Evolutionary conservation across 2,329 filamentous ascomycete genomes (phyloP).

Genomic region (Laburnicola sp.): DNA sequence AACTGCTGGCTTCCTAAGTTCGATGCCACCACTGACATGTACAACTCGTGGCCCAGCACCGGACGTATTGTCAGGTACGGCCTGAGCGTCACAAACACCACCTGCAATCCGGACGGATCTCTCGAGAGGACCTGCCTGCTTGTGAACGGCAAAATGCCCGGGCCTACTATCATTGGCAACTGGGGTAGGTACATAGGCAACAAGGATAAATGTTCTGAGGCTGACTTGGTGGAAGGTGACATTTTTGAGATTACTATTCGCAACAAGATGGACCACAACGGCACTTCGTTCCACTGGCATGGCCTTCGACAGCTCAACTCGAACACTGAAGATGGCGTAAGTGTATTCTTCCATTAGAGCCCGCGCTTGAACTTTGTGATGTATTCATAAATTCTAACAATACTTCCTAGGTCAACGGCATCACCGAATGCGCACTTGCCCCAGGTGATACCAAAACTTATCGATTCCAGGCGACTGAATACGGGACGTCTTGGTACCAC

Average conservation of each 20-base stretch:
- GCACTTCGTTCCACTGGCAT: slow-evolving; percentile 67
- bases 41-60: slow-evolving; percentile 45
- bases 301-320: slow-evolving; percentile 60
- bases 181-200: slow-evolving; percentile 31
- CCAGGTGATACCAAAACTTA: slow-evolving; percentile 52
- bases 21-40: slow-evolving; percentile 48
- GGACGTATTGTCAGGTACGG: slow-evolving; percentile 40
- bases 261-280: slow-evolving; percentile 59
- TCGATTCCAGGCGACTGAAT: slow-evolving; percentile 35
- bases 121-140: slow-evolving; percentile 41
- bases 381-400: neutral
- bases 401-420: slow-evolving; percentile 22
- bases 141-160: slow-evolving; percentile 52
- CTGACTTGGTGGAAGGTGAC: slow-evolving; percentile 16
- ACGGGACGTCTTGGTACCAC: slow-evolving; percentile 48
- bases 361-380: neutral
- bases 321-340: slow-evolving; percentile 59
- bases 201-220: neutral
- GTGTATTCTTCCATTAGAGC: slow-evolving; percentile 25
- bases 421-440: slow-evolving; percentile 43
- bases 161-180: slow-evolving; percentile 57
- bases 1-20: slow-evolving; percentile 48
- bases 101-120: slow-evolving; percentile 47
- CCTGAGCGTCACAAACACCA: slow-evolving; percentile 46
- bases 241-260: slow-evolving; percentile 51